Evolutionary conservation across 2,329 filamentous ascomycete genomes (phyloP).

Genomic region (Aspergillus alliaceus): DNA sequence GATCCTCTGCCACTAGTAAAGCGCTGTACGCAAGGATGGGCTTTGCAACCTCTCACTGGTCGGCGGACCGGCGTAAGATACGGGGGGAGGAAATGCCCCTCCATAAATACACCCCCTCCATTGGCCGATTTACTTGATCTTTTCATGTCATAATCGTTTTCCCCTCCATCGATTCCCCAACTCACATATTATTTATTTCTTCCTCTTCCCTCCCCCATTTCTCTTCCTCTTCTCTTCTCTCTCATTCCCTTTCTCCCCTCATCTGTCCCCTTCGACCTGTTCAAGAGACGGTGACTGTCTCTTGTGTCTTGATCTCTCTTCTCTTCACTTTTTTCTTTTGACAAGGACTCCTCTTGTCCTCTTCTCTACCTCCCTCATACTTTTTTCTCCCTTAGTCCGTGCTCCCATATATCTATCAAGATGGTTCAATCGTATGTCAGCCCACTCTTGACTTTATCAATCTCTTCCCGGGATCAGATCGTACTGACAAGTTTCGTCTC

Average conservation of each 20-base stretch:
- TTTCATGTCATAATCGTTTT: slow-evolving; percentile 3
- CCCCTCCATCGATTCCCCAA: slow-evolving; percentile 11
- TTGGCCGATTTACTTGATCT: slow-evolving; percentile 1
- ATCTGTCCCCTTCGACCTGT: slow-evolving; percentile 10
- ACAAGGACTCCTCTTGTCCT: slow-evolving; percentile 1
- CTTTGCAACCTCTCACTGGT: no score
- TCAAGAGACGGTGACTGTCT: slow-evolving; percentile 26
- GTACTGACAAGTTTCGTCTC: slow-evolving; percentile 1
- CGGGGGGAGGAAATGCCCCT: not conserved
- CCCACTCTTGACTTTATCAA: not conserved
- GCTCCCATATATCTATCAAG: slow-evolving; percentile 39
- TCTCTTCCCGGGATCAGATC: slow-evolving; percentile 1
- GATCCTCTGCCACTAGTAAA: no score
- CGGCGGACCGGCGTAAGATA: not conserved
- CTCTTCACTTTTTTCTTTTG: slow-evolving; percentile 1
- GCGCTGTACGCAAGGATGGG: no score
- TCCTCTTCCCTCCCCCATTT: slow-evolving; percentile 3
- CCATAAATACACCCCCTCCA: not conserved
- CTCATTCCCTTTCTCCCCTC: slow-evolving; percentile 19
- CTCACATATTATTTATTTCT: slow-evolving; percentile 7
- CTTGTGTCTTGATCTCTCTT: slow-evolving; percentile 18
- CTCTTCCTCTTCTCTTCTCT: slow-evolving; percentile 16
- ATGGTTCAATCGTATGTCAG: slow-evolving; percentile 62
- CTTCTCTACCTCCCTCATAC: slow-evolving; percentile 1
- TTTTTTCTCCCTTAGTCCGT: slow-evolving; percentile 11